These are phyloP conservation scores for Paraleonurus japonicus DNA, from an alignment of 257 asterid genomes.

Conservation along the genomic window DNA sequence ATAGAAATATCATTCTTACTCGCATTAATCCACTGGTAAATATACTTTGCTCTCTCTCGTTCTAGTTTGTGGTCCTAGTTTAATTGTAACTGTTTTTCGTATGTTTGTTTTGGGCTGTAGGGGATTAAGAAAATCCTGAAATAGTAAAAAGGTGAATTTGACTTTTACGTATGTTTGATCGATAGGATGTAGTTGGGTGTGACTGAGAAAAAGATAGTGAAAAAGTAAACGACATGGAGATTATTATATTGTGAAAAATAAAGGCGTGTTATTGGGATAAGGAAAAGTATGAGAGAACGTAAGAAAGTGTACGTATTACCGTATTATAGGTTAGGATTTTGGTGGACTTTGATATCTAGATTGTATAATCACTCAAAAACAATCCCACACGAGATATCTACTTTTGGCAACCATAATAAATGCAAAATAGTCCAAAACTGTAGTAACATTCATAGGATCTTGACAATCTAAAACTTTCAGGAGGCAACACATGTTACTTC, in stretches of 20 bases:
- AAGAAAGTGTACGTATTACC: background rate
- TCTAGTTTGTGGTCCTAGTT: conserved; percentile 5
- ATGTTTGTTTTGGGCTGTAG: background rate
- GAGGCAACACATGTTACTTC: conserved; percentile 72
- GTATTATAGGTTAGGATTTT: background rate
- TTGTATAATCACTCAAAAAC: background rate
- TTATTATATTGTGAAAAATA: background rate
- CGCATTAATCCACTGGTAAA: conserved; percentile 88
- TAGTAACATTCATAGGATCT: background rate
- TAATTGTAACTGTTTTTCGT: background rate
- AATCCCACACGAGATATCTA: background rate
- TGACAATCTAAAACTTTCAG: conserved; percentile 39
- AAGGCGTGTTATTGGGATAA: background rate
- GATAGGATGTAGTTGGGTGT: background rate
- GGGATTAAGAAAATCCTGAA: background rate
- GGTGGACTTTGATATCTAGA: background rate
- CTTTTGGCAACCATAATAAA: conserved; percentile 4
- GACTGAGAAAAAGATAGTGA: background rate
- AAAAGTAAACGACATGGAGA: background rate
- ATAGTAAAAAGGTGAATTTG: background rate
- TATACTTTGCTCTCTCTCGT: conserved; percentile 1
- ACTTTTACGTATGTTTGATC: background rate
- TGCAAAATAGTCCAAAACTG: background rate
- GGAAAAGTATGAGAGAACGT: background rate
- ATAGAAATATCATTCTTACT: conserved; percentile 84